phyloP scores from a whole-genome alignment of 1,284 basidiomycete species.

The Fomitopsis schrenkii region DNA sequence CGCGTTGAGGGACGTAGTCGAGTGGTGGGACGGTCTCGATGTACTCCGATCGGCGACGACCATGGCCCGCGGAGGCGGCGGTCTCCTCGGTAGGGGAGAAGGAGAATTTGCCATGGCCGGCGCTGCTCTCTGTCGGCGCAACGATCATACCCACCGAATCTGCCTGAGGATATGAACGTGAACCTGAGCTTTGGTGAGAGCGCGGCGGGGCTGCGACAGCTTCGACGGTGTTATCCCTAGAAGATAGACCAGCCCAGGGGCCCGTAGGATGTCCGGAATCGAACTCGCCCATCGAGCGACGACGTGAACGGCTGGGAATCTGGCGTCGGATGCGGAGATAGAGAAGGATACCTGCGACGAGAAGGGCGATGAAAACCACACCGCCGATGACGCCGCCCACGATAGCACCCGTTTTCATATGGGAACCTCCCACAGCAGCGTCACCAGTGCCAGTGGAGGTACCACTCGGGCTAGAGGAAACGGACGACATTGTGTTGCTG shows the following conservation, averaged over 20 bases:
- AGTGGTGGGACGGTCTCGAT: conserved; percentile 14
- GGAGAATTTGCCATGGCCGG: conserved; percentile 9
- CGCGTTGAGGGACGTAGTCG: conserved; percentile 3
- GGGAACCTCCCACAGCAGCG: conserved; percentile 12
- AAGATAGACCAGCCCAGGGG: conserved; percentile 25
- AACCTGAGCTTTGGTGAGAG: background rate
- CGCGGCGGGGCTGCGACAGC: background rate
- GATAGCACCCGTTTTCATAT: conserved; percentile 26
- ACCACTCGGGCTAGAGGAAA: conserved; percentile 1
- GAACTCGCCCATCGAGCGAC: conserved; percentile 10
- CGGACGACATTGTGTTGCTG: conserved; percentile 1
- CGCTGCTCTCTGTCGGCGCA: conserved; percentile 9
- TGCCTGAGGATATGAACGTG: background rate
- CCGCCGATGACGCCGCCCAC: conserved; percentile 34
- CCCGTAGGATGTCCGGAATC: conserved; percentile 9
- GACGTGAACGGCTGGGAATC: conserved; percentile 13
- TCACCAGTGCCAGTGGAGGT: background rate
- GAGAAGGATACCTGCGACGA: conserved; percentile 17
- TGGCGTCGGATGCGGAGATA: conserved; percentile 22
- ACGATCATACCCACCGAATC: conserved; percentile 1
- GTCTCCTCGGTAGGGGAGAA: conserved; percentile 22
- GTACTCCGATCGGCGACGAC: conserved; percentile 7
- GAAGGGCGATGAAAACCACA: conserved; percentile 19
- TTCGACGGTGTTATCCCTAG: conserved; percentile 20
- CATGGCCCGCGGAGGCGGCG: conserved; percentile 19